These are phyloP conservation scores for Boletales sp. DNA, from an alignment of 768 basidiomycete genomes.

Conservation along the genomic window DNA sequence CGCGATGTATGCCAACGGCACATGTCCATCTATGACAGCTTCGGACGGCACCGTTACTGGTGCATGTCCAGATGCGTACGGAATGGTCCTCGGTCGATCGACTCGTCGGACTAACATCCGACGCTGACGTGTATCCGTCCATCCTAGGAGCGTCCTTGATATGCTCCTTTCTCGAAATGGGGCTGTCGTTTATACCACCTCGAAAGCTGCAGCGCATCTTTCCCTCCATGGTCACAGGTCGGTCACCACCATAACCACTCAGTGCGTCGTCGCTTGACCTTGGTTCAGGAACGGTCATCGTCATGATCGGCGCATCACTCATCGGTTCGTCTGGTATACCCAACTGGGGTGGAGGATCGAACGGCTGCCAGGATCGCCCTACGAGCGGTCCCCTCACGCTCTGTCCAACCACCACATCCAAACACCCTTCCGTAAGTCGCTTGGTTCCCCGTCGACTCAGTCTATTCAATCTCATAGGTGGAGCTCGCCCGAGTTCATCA, in stretches of 20 bases:
- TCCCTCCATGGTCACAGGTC: conserved; percentile 82
- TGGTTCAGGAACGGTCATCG: conserved; percentile 62
- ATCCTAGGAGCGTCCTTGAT: conserved; percentile 67
- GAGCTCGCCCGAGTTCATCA: conserved; percentile 82
- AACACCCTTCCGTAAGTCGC: conserved; percentile 58
- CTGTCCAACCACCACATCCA: conserved; percentile 70
- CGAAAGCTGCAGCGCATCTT: conserved; percentile 63
- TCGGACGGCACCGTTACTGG: conserved; percentile 58
- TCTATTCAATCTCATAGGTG: conserved; percentile 43
- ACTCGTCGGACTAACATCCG: too few species aligned
- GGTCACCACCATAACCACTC: not conserved
- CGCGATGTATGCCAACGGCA: conserved; percentile 78
- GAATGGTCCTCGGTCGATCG: conserved; percentile 62
- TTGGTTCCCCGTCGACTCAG: not conserved
- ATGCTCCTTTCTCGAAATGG: conserved; percentile 79
- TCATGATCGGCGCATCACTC: conserved; percentile 77
- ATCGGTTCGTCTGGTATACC: conserved; percentile 67
- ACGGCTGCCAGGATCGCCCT: conserved; percentile 61
- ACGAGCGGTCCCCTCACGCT: conserved; percentile 62
- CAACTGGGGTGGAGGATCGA: conserved; percentile 85
- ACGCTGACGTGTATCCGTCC: not conserved
- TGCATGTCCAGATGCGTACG: conserved; percentile 78
- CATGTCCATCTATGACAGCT: conserved; percentile 57
- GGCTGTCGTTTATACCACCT: conserved; percentile 69
- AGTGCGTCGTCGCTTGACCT: not conserved